Percentiles rank a stretch among this genome's conserved stretches.
Conservation (phyloP, 208 protist genomes). For the Leishmania tarentolae region DNA sequence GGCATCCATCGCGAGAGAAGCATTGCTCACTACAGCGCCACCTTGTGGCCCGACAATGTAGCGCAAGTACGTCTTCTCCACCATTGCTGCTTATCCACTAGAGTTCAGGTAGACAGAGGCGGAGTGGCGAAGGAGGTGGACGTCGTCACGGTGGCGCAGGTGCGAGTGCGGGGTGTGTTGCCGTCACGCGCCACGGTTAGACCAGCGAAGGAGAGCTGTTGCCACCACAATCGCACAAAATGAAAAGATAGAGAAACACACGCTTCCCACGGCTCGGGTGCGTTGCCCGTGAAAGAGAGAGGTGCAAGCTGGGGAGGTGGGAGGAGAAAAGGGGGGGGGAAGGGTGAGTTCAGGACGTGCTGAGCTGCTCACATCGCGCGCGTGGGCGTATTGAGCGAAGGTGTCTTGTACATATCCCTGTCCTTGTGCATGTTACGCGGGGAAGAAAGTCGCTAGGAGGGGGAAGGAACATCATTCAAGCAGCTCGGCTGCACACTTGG, state of each 20-base stretch:
- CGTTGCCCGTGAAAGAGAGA: neutral
- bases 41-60: slow-evolving; percentile 85
- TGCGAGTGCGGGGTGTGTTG: neutral
- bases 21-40: slow-evolving; percentile 69
- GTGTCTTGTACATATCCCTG: neutral
- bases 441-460: neutral
- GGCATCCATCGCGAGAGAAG: slow-evolving; percentile 55
- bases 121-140: neutral
- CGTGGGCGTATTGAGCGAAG: neutral
- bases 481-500: neutral
- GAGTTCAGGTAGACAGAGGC: neutral
- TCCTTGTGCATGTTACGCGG: neutral
- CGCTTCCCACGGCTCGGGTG: neutral
- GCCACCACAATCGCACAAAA: neutral
- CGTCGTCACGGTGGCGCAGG: neutral
- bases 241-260: too few relatives aligned
- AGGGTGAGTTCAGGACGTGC: neutral
- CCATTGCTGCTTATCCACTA: slow-evolving; percentile 40
- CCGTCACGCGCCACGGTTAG: neutral
- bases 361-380: neutral
- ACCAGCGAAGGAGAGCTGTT: neutral
- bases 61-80: slow-evolving; percentile 90
- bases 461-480: neutral
- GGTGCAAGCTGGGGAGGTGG: neutral
- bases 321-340: neutral